Evolutionary conservation across 1,284 basidiomycete genomes (phyloP).

Genomic region (Takashimella tepidaria): DNA sequence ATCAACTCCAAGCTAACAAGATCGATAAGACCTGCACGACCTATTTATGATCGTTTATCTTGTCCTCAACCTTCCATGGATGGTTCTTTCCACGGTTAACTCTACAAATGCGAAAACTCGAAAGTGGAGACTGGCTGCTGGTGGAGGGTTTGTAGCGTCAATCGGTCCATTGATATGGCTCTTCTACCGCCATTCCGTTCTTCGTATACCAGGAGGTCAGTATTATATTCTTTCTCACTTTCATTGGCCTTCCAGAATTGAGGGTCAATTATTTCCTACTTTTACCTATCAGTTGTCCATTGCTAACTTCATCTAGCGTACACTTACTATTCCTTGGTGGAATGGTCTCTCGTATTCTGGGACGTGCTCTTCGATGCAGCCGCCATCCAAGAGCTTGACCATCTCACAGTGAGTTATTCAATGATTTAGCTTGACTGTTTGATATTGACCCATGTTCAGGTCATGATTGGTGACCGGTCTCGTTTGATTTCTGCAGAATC

Average conservation of each 20-base stretch:
- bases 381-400: slow-evolving; percentile 57
- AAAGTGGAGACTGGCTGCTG: slow-evolving; percentile 6
- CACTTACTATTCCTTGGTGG: slow-evolving; percentile 75
- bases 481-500: neutral
- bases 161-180: slow-evolving; percentile 74
- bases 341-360: slow-evolving; percentile 76
- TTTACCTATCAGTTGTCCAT: too few relatives aligned
- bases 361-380: slow-evolving; percentile 75
- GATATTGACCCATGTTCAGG: too few relatives aligned
- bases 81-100: slow-evolving; percentile 63
- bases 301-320: slow-evolving; percentile 57
- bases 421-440: too few relatives aligned
- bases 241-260: slow-evolving; percentile 6
- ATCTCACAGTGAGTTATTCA: slow-evolving; percentile 31
- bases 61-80: slow-evolving; percentile 78
- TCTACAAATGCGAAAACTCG: slow-evolving; percentile 11
- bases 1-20: neutral
- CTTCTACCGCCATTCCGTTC: slow-evolving; percentile 76
- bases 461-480: too few relatives aligned
- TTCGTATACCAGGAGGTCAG: slow-evolving; percentile 70
- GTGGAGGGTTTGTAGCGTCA: slow-evolving; percentile 57
- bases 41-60: slow-evolving; percentile 83
- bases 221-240: too few relatives aligned
- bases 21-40: slow-evolving; percentile 75
- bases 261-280: too few relatives aligned